Evolutionary conservation across 345 rosid genomes (phyloP).

Genomic region (Boechera stricta): DNA sequence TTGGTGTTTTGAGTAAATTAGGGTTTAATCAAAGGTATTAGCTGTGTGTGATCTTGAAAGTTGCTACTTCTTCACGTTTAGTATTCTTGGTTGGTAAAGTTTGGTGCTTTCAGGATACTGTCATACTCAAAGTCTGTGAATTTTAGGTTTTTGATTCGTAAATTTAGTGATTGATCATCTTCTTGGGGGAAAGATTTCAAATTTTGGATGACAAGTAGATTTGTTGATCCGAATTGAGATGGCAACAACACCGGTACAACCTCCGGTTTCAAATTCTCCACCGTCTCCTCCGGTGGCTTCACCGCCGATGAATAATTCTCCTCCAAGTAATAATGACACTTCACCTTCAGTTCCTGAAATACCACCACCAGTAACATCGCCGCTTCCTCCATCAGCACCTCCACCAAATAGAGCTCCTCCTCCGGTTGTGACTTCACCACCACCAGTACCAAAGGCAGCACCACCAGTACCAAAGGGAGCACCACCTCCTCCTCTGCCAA

Average conservation of each 20-base stretch:
- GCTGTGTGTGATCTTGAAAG: conserved; percentile 32
- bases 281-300: conserved; percentile 34
- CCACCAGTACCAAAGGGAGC: conserved; percentile 28
- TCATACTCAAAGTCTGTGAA: conserved; percentile 30
- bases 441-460: conserved; percentile 25
- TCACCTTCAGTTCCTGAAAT: conserved; percentile 18
- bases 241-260: conserved; percentile 68
- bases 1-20: conserved; percentile 15
- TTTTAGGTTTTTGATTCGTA: conserved; percentile 30
- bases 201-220: conserved; percentile 23
- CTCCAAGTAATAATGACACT: conserved; percentile 25
- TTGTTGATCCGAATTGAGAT: conserved; percentile 45
- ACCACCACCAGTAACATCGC: conserved; percentile 30
- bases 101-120: conserved; percentile 50
- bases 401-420: conserved; percentile 43
- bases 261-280: conserved; percentile 50
- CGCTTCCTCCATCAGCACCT: conserved; percentile 31
- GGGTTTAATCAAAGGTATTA: conserved; percentile 28
- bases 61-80: conserved; percentile 47
- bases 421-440: conserved; percentile 31
- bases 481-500: conserved; percentile 40
- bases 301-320: conserved; percentile 31
- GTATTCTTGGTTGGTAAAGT: conserved; percentile 53
- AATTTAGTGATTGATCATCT: conserved; percentile 7
- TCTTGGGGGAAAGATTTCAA: not conserved